Base-by-base conservation (phyloP, 2,329 filamentous ascomycete species). In the Myriosclerotinia duriaeana region DNA sequence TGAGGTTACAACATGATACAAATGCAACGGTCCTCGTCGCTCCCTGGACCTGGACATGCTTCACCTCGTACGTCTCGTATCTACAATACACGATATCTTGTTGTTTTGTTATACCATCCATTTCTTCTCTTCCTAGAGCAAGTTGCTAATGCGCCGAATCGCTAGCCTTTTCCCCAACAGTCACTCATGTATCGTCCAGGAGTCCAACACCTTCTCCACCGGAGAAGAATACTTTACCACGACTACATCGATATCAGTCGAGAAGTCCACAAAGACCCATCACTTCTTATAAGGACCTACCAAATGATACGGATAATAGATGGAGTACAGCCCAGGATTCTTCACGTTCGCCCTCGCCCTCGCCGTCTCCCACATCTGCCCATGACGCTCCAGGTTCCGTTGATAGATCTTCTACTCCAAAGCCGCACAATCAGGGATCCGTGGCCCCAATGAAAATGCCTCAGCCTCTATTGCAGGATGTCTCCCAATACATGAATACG, bases 401-500 rank as follows among this genome's bases (percentile, higher is more conserved):
- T 77, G 67, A 44, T 65, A 63, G 30, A 59, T 55, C 44, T 44
- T 66, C 62, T 68, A 68, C 44, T 36, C 66, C 50, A 70, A 70
- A 67, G 42, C 50, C 40, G 26, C 53, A 64, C 36, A 66, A 34
- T 61, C 69, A 46, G 70, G 54, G 73, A 44, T 54, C 66, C 50
- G 60, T 70, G 9, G 64, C 68, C 36, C 67, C 74, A 53, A 70
- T 68, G 54, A 76, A 75, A 61, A 53, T 72, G 20, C 71, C 74
- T n/a, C 73, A 69, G 17, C 75, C 88, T n/a, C 80, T 91, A 56
- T 78, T 90, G 58, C 84, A 85, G 69, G 88, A 91, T 75, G 79
- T 86, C 53, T 89, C 88, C 53, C 81, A 87, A 66, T 91, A 90
- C 77, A 83, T 84, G 55, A 89, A 89, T 75, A 78, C 84, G 17